These are phyloP conservation scores for Claviceps capensis DNA, from an alignment of 2,329 filamentous ascomycete species.

Conservation along the genomic window DNA sequence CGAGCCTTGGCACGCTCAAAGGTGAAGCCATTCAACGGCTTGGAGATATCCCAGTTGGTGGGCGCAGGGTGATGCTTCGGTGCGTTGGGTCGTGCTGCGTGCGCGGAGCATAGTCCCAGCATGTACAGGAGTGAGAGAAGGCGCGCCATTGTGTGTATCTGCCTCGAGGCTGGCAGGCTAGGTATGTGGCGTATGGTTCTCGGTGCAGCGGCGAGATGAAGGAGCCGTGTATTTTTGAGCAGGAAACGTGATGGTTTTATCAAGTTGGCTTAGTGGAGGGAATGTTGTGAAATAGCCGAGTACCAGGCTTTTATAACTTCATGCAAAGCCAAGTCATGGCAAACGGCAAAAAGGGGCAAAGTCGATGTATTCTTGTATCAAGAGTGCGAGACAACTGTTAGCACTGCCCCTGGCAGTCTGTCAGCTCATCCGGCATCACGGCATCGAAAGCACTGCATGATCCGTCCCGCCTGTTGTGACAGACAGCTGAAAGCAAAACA, in stretches of 20 bases:
- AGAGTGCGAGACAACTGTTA: background rate
- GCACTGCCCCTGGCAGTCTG: background rate
- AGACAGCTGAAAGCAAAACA: background rate
- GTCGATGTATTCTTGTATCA: background rate
- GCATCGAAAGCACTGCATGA: background rate
- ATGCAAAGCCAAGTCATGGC: background rate
- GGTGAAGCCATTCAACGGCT: slow-evolving; percentile 23
- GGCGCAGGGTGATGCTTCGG: background rate
- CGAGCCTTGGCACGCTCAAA: slow-evolving; percentile 22
- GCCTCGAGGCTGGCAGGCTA: too few relatives aligned
- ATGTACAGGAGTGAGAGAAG: background rate
- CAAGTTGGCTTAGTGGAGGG: background rate
- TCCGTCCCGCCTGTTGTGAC: background rate
- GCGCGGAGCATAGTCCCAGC: slow-evolving; percentile 5
- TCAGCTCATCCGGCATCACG: background rate
- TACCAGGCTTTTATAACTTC: too few relatives aligned
- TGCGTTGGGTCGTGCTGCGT: background rate
- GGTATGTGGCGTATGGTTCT: too few relatives aligned
- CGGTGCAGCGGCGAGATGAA: too few relatives aligned
- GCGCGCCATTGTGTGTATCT: background rate
- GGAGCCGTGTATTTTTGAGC: too few relatives aligned
- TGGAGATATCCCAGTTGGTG: slow-evolving; percentile 19
- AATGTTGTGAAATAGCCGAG: background rate
- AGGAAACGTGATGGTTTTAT: background rate
- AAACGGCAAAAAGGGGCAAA: background rate